Conservation (phyloP, 139 green algal species). For the Haematococcus sp. region DNA sequence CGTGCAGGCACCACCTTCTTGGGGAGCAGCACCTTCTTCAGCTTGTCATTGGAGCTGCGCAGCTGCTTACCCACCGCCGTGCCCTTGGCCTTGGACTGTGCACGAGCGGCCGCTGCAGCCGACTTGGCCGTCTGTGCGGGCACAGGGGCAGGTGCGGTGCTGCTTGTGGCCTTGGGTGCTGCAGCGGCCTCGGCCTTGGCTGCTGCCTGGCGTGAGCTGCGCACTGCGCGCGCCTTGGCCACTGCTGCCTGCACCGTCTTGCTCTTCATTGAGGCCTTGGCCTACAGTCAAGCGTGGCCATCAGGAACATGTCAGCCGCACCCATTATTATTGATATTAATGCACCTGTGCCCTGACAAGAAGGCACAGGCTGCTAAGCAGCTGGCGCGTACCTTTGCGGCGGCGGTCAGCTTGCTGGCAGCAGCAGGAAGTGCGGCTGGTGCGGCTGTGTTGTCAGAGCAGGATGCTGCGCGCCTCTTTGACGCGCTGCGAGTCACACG, state of each 20-base stretch:
- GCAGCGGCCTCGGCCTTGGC: not conserved
- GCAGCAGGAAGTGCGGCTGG: not conserved
- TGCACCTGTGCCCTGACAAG: no score
- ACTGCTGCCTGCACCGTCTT: not conserved
- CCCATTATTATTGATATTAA: no score
- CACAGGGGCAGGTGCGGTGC: not conserved
- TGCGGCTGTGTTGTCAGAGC: not conserved
- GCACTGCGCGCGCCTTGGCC: slow-evolving; percentile 11
- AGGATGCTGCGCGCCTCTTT: not conserved
- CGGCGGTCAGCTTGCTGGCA: not conserved
- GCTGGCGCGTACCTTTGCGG: no score
- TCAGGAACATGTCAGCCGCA: no score
- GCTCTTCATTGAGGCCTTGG: no score
- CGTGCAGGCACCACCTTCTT: slow-evolving; percentile 6
- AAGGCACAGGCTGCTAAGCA: no score
- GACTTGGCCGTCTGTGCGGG: slow-evolving; percentile 1
- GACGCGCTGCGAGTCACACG: slow-evolving; percentile 23
- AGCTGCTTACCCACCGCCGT: not conserved
- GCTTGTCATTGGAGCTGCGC: not conserved
- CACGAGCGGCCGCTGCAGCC: not conserved
- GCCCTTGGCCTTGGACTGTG: not conserved
- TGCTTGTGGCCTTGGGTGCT: not conserved
- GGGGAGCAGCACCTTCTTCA: not conserved
- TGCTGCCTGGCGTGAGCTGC: not conserved
- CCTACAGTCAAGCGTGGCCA: no score